phyloP scores from a whole-genome alignment of 495 filamentous ascomycete species.

The Physcia stellaris region DNA sequence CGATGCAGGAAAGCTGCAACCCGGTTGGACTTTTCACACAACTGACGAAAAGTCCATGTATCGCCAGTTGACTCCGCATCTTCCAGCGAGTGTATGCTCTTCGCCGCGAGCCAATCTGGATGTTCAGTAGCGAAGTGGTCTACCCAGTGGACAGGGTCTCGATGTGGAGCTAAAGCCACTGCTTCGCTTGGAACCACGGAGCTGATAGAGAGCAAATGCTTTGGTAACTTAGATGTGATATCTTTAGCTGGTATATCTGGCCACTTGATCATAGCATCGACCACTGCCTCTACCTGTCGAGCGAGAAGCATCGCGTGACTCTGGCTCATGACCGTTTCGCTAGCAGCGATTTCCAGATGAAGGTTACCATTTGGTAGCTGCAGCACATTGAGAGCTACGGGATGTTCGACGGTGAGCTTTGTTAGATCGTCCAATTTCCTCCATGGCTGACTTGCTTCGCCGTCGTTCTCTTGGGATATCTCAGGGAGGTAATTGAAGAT shows the following conservation, averaged over 20 bases:
- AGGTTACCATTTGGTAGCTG: conserved; percentile 9
- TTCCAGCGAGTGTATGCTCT: conserved; percentile 23
- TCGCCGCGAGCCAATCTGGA: conserved; percentile 28
- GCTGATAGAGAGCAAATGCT: conserved; percentile 17
- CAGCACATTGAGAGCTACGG: conserved; percentile 23
- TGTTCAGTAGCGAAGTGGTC: conserved; percentile 21
- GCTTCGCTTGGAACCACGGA: conserved; percentile 9
- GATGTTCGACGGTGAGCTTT: conserved; percentile 23
- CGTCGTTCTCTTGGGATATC: conserved; percentile 1
- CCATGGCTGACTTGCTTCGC: conserved; percentile 11
- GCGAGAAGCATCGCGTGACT: conserved; percentile 20
- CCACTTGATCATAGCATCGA: conserved; percentile 16
- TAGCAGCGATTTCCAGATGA: conserved; percentile 17
- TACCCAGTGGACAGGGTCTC: conserved; percentile 20
- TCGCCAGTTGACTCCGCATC: conserved; percentile 21
- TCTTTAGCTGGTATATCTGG: conserved; percentile 15
- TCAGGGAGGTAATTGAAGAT: conserved; percentile 22
- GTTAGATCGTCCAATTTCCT: conserved; percentile 16
- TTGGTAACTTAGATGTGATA: conserved; percentile 14
- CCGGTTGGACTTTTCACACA: conserved; percentile 26
- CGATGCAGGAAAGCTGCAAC: conserved; percentile 26
- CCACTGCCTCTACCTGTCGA: conserved; percentile 19
- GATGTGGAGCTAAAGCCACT: conserved; percentile 13
- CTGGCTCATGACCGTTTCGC: conserved; percentile 15
- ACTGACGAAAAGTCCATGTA: conserved; percentile 23